phyloP scores from a whole-genome alignment of 192 early-diverging fungal species.

The Coemansia sp. region DNA sequence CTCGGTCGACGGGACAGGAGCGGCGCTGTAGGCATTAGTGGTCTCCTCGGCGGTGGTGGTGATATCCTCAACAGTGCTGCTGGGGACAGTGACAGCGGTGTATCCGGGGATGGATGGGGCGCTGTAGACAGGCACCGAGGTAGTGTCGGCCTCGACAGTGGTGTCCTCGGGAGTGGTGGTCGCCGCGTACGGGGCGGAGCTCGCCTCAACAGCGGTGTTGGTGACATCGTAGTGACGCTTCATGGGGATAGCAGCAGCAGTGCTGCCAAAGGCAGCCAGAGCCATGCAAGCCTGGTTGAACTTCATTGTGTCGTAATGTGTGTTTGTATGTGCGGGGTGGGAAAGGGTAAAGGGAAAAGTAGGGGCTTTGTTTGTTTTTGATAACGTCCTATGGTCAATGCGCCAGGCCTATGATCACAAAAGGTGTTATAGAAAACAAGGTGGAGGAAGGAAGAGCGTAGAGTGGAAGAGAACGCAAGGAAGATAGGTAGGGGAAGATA shows the following conservation, averaged over 20 bases:
- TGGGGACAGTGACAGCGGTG: slow-evolving; percentile 6
- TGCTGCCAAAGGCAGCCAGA: slow-evolving; percentile 53
- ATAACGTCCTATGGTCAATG: slow-evolving; percentile 47
- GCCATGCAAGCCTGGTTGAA: slow-evolving; percentile 54
- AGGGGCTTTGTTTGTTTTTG: slow-evolving; percentile 22
- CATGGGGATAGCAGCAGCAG: slow-evolving; percentile 36
- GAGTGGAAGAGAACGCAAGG: not conserved
- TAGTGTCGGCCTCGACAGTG: slow-evolving; percentile 2
- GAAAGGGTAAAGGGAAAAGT: slow-evolving; percentile 5
- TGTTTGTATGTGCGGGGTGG: slow-evolving; percentile 21
- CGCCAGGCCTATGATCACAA: slow-evolving; percentile 44
- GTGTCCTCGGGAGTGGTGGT: slow-evolving; percentile 3
- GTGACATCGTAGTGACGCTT: slow-evolving; percentile 32
- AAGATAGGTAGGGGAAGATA: slow-evolving; percentile 9
- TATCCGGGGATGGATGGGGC: slow-evolving; percentile 9
- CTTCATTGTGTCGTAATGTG: slow-evolving; percentile 55
- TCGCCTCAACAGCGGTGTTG: slow-evolving; percentile 10
- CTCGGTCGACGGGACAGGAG: slow-evolving; percentile 6
- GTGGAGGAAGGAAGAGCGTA: slow-evolving; percentile 4
- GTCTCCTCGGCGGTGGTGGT: slow-evolving; percentile 11
- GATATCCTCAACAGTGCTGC: not conserved
- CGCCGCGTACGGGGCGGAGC: slow-evolving; percentile 15
- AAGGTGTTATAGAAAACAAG: slow-evolving; percentile 7
- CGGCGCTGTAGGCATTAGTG: slow-evolving; percentile 4
- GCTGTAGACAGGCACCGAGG: not conserved